Evolutionary conservation across 179 eudicot species (phyloP).

Genomic region (Camellia oleifera): DNA sequence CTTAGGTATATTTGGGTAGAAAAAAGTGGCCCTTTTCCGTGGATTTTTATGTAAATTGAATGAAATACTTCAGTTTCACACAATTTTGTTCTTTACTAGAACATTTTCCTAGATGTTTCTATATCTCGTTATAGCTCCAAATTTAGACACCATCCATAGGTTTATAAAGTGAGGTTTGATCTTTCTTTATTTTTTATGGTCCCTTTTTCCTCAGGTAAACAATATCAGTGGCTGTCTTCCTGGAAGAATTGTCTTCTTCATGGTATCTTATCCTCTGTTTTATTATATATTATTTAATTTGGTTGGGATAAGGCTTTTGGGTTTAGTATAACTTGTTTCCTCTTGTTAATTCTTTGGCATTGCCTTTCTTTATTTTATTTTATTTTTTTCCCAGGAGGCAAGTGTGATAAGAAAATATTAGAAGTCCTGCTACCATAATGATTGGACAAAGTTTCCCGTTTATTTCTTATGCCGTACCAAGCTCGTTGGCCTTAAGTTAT

Average conservation of each 20-base stretch:
- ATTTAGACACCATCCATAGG: background rate
- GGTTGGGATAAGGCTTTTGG: background rate
- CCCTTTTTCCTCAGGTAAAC: conserved; percentile 56
- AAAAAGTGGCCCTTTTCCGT: background rate
- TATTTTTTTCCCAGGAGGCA: background rate
- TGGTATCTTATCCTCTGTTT: conserved; percentile 48
- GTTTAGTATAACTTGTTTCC: background rate
- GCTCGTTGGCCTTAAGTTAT: background rate
- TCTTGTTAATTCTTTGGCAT: background rate
- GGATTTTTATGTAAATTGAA: background rate
- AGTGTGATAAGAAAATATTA: background rate
- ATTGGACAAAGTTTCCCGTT: background rate
- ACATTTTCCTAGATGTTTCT: background rate
- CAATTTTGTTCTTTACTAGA: background rate
- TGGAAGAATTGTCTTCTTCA: conserved; percentile 93
- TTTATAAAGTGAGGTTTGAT: background rate
- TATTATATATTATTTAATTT: background rate
- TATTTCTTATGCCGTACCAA: background rate
- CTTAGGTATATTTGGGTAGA: background rate
- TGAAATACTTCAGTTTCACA: background rate
- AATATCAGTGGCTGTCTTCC: conserved; percentile 99
- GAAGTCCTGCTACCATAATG: background rate
- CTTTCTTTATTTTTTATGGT: conserved; percentile 6
- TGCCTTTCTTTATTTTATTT: background rate
- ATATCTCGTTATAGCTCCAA: background rate